Percentiles rank a stretch among this genome's conserved stretches.
Conservation (phyloP, 345 rosid species). For the Carallia pectinifolia region DNA sequence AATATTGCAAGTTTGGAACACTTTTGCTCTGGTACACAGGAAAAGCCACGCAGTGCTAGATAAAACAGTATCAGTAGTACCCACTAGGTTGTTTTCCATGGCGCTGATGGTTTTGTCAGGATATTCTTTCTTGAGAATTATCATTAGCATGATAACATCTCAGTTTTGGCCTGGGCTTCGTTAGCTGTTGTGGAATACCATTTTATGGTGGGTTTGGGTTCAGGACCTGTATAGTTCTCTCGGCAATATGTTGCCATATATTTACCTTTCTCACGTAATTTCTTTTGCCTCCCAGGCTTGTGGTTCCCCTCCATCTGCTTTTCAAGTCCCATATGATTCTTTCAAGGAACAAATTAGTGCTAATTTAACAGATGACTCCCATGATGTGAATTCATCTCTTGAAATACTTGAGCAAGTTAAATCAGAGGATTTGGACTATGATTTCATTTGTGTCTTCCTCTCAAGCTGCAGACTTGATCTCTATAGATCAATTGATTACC, state of each 20-base stretch:
- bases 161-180: background rate
- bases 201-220: background rate
- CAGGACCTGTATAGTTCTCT: background rate
- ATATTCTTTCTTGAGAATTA: conserved; percentile 3
- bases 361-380: conserved; percentile 27
- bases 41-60: background rate
- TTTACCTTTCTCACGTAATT: background rate
- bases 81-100: background rate
- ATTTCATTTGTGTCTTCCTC: conserved; percentile 80
- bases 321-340: conserved; percentile 71
- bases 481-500: conserved; percentile 75
- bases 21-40: background rate
- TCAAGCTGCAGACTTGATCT: conserved; percentile 79
- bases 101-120: background rate
- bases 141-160: background rate
- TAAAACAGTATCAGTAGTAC: background rate
- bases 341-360: conserved; percentile 51
- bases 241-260: too few species aligned
- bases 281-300: conserved; percentile 63
- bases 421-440: conserved; percentile 70
- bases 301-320: conserved; percentile 87
- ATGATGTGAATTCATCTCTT: conserved; percentile 31
- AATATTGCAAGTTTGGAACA: background rate
- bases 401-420: conserved; percentile 34
- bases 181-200: background rate